Evolutionary conservation across 192 early-diverging fungal genomes (phyloP), one percentile per base, ranked within the genome.

Genomic region (Linnemannia schmuckeri): DNA sequence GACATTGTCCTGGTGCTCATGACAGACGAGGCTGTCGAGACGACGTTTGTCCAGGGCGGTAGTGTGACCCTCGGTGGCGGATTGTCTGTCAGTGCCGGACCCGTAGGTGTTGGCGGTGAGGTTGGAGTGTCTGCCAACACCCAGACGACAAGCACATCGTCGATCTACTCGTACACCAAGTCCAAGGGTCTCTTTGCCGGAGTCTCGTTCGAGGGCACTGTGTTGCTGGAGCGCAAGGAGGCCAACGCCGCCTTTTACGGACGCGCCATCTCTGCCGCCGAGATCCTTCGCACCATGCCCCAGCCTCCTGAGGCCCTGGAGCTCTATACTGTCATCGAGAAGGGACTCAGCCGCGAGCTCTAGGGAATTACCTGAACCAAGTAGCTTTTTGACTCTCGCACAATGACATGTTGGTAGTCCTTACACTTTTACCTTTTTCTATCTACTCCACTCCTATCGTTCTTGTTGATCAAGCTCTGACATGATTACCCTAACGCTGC

Each of bases 1-100:
- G 97, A 99, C 88, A 95, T 96, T 88, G 94, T 99, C n/a, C 94
- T 98, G 81, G 90, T 99, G 37, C 90, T 99, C 42, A 99, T 97
- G 85, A 96, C 94, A 6, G 92, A 92, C 38, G 94, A 93, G 37
- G 97, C 97, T 5, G 97, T 99, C 69, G 95, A 96, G 83, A 93
- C 93, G 41, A 94, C 97, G 9, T 98, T 99, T 84, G 92, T 91
- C 70, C 95, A 96, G 76, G 93, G 93, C 44, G 97, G 96, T 33
- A 96, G 97, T 82, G 82, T 99, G 38, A 98, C 97, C 1, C 89
- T 99, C 18, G 98, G 98, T 33, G 97, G 96, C 22, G 96, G 96
- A 72, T 82, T 97, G 18, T 93, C 94, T 47, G 90, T 92, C 42
- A 88, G 89, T 47, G 88, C 88, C 10, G 92, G 92, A 15, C 92